Percentiles rank a stretch among this genome's conserved stretches.
These are phyloP conservation scores for Coniochaeta ligniaria DNA, from an alignment of 2,329 filamentous ascomycete species.

Conservation along the genomic window DNA sequence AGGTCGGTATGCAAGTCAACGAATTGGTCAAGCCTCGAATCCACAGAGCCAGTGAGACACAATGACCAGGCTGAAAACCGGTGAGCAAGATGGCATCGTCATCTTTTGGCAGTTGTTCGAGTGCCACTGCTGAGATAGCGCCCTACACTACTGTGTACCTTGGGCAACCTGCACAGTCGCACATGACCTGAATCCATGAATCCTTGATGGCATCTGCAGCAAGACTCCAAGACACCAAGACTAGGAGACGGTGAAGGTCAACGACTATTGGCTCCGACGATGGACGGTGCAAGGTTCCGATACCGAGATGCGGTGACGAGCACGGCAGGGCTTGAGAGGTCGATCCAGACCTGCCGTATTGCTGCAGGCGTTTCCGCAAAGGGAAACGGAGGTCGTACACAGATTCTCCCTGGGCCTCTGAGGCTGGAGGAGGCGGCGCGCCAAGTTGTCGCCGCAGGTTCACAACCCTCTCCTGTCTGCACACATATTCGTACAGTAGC, in stretches of 20 bases:
- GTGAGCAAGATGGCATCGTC: background rate
- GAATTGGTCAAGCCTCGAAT: background rate
- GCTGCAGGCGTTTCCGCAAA: background rate
- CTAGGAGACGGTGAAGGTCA: background rate
- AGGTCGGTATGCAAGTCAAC: background rate
- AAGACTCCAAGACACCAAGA: background rate
- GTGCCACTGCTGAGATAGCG: background rate
- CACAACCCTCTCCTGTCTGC: background rate
- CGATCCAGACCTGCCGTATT: background rate
- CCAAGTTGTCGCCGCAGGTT: too few relatives aligned
- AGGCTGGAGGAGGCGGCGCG: background rate
- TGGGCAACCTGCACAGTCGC: too few relatives aligned
- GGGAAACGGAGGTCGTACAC: background rate
- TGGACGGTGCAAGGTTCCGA: background rate
- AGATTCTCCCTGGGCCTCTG: background rate
- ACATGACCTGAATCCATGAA: too few relatives aligned
- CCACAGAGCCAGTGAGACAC: background rate
- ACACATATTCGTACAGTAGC: background rate
- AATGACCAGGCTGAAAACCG: background rate
- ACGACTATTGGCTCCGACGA: background rate
- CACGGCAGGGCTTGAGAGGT: background rate
- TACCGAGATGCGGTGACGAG: background rate
- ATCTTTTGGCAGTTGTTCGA: background rate
- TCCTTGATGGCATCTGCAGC: background rate
- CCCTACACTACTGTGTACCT: too few relatives aligned